Evolutionary conservation across 257 asterid species (phyloP).

Genomic region (Solanum ossicruentum): DNA sequence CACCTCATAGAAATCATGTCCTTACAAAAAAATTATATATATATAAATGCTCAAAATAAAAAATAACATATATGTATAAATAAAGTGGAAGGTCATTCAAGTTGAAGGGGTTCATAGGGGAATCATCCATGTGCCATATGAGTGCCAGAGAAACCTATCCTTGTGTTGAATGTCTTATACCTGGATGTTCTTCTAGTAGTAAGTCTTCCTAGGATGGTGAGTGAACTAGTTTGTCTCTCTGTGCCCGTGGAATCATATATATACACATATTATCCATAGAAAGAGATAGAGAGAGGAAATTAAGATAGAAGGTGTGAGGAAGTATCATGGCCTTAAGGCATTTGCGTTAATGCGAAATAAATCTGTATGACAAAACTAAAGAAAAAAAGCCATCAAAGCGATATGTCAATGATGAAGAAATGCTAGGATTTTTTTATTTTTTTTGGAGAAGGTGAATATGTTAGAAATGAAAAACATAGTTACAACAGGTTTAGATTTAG

Average conservation of each 20-base stretch:
- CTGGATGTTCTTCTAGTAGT: background rate
- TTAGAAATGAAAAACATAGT: too few species aligned
- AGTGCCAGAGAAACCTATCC: background rate
- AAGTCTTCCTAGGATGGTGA: background rate
- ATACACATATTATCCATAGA: too few species aligned
- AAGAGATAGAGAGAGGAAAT: background rate
- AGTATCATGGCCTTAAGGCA: too few species aligned
- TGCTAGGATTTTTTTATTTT: too few species aligned
- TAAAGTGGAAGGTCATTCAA: background rate
- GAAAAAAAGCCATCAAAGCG: too few species aligned
- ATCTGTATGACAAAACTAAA: too few species aligned
- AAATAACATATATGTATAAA: background rate
- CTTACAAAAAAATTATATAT: background rate
- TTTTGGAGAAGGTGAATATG: too few species aligned
- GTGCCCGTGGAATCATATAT: background rate
- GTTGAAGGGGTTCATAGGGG: background rate
- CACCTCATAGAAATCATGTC: background rate
- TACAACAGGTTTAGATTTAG: too few species aligned
- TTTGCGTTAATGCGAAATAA: too few species aligned
- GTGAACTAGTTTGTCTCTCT: background rate
- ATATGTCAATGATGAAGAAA: too few species aligned
- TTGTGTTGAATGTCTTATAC: background rate
- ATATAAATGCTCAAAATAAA: background rate
- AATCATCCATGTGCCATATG: background rate
- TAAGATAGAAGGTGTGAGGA: too few species aligned